Evolutionary conservation across 2,329 filamentous ascomycete genomes (phyloP).

Genomic region (Colletotrichum nymphaeae): DNA sequence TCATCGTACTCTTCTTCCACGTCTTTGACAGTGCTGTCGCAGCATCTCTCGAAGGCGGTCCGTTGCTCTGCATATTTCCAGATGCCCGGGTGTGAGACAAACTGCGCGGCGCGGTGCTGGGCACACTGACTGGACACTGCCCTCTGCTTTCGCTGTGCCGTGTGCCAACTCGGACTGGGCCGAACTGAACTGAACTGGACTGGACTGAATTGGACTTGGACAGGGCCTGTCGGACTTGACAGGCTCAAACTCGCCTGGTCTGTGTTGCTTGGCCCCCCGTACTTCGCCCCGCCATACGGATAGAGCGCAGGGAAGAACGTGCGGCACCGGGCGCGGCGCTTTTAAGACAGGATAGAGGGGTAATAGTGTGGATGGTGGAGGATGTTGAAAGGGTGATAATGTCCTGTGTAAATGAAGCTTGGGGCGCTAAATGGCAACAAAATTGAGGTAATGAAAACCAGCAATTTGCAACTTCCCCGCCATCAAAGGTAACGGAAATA

Average conservation of each 20-base stretch:
- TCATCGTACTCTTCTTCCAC: background rate
- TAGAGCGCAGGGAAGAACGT: conserved; percentile 22
- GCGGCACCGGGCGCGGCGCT: conserved; percentile 23
- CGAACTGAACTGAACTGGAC: conserved; percentile 10
- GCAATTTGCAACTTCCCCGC: conserved; percentile 4
- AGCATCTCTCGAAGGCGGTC: conserved; percentile 11
- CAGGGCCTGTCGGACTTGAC: conserved; percentile 4
- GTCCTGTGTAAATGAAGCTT: conserved; percentile 22
- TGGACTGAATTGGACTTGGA: conserved; percentile 11
- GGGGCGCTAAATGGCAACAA: conserved; percentile 1
- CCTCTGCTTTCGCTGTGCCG: conserved; percentile 6
- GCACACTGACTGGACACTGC: conserved; percentile 15
- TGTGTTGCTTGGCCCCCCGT: conserved; percentile 12
- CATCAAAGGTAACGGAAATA: background rate
- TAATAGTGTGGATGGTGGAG: conserved; percentile 11
- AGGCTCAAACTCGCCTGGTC: conserved; percentile 5
- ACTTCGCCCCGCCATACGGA: conserved; percentile 26
- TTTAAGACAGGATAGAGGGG: conserved; percentile 32
- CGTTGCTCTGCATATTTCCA: conserved; percentile 13
- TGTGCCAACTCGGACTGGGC: conserved; percentile 16
- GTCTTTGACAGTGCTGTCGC: background rate
- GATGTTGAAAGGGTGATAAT: background rate
- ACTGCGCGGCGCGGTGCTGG: conserved; percentile 23
- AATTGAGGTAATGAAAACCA: conserved; percentile 10
- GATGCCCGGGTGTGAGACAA: conserved; percentile 23